Evolutionary conservation across 2,329 filamentous ascomycete genomes (phyloP).

Genomic region (Calonectria pseudoreteaudii): DNA sequence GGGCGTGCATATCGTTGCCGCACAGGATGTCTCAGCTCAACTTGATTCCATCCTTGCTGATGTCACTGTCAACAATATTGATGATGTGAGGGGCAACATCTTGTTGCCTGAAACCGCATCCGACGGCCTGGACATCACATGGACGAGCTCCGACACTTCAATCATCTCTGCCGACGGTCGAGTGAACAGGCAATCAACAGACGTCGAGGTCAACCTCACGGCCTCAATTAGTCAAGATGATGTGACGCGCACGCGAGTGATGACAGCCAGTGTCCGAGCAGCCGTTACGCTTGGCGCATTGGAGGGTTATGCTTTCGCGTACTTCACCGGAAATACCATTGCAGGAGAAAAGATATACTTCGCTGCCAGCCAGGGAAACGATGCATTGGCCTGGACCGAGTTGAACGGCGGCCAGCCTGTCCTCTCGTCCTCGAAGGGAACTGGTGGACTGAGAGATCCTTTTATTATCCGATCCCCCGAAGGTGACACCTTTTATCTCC

Average conservation of each 20-base stretch:
- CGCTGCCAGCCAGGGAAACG: slow-evolving; percentile 63
- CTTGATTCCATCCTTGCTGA: slow-evolving; percentile 24
- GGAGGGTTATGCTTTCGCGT: slow-evolving; percentile 63
- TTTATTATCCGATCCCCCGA: slow-evolving; percentile 64
- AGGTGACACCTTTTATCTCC: slow-evolving; percentile 62
- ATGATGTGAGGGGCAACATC: slow-evolving; percentile 54
- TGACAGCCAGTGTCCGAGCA: slow-evolving; percentile 50
- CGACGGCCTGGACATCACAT: slow-evolving; percentile 48
- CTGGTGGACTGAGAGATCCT: slow-evolving; percentile 63
- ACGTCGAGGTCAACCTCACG: slow-evolving; percentile 48
- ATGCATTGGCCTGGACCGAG: slow-evolving; percentile 63
- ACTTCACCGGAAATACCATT: slow-evolving; percentile 59
- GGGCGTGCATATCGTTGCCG: neutral
- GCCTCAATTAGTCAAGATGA: slow-evolving; percentile 46
- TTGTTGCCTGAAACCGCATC: slow-evolving; percentile 45
- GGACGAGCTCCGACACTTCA: slow-evolving; percentile 49
- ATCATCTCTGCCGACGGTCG: slow-evolving; percentile 50
- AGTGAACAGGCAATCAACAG: slow-evolving; percentile 47
- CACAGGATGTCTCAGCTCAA: neutral
- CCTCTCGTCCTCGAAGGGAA: slow-evolving; percentile 59
- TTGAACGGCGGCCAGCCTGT: slow-evolving; percentile 61
- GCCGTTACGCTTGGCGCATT: slow-evolving; percentile 47
- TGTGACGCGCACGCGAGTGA: slow-evolving; percentile 42
- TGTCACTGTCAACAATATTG: slow-evolving; percentile 47
- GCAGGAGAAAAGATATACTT: slow-evolving; percentile 65